phyloP scores from a whole-genome alignment of 1,284 basidiomycete genomes.

The Sparassis latifolia region DNA sequence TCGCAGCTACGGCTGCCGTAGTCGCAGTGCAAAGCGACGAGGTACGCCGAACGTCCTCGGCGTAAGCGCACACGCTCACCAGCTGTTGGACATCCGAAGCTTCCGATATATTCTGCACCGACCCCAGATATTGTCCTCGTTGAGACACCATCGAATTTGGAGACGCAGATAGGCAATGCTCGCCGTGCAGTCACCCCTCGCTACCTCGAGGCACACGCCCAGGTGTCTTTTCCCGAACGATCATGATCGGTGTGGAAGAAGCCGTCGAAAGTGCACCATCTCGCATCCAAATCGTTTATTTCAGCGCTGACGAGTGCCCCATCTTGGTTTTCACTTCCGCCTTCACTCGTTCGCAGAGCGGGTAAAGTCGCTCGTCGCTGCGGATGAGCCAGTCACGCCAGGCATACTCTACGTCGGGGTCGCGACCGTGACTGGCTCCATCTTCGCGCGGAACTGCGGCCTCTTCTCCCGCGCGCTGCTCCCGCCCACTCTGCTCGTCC shows the following conservation, averaged over 20 bases:
- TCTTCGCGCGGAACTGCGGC: constrained; percentile 73
- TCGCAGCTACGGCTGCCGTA: too few species aligned
- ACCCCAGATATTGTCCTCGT: constrained; percentile 60
- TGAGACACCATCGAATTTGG: constrained; percentile 66
- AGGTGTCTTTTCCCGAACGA: constrained; percentile 48
- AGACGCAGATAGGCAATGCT: constrained; percentile 62
- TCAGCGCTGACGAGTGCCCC: background rate
- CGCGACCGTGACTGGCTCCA: constrained; percentile 80
- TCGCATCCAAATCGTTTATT: background rate
- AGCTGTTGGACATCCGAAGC: constrained; percentile 33
- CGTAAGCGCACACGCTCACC: too few species aligned
- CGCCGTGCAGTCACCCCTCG: constrained; percentile 51
- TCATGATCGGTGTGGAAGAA: constrained; percentile 79
- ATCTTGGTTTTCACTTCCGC: background rate
- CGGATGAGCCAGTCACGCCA: constrained; percentile 79
- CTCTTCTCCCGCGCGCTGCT: constrained; percentile 62
- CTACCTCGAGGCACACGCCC: constrained; percentile 49
- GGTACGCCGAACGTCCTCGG: too few species aligned
- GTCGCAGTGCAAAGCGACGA: too few species aligned
- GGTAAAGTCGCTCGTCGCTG: constrained; percentile 74
- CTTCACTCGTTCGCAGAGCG: constrained; percentile 42
- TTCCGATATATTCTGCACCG: constrained; percentile 70
- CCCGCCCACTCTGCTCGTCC: constrained; percentile 62
- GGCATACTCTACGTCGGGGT: constrained; percentile 85
- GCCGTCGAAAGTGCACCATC: constrained; percentile 68